Evolutionary conservation across 148 eudicot species (phyloP).

Genomic region (Silene conica): DNA sequence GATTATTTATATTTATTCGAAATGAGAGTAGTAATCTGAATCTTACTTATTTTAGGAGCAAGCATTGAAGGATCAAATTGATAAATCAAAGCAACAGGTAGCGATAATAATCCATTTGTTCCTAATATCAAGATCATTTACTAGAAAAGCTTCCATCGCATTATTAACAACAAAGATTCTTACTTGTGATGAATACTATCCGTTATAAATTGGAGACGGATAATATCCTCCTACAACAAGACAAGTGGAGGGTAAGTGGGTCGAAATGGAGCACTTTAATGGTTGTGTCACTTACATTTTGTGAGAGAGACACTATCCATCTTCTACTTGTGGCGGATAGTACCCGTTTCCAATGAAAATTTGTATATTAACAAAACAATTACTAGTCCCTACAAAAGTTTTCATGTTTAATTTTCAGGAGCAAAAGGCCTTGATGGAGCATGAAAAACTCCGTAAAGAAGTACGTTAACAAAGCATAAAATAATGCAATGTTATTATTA

Average conservation of each 20-base stretch:
- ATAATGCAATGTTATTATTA: neutral
- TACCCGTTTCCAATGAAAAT: too few relatives aligned
- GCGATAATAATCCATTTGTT: neutral
- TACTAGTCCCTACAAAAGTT: too few relatives aligned
- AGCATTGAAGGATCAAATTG: slow-evolving; percentile 43
- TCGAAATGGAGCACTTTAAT: too few relatives aligned
- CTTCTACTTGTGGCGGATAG: too few relatives aligned
- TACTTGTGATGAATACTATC: too few relatives aligned
- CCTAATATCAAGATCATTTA: neutral
- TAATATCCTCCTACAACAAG: too few relatives aligned
- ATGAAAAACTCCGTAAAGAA: slow-evolving; percentile 45
- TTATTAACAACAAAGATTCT: neutral
- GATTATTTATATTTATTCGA: too few relatives aligned
- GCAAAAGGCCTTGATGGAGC: slow-evolving; percentile 38
- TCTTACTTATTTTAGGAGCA: slow-evolving; percentile 44
- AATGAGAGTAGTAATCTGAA: neutral
- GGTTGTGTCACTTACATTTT: too few relatives aligned
- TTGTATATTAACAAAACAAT: neutral
- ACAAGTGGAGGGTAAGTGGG: too few relatives aligned
- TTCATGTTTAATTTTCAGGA: slow-evolving; percentile 30
- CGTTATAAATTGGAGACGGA: too few relatives aligned
- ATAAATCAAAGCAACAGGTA: slow-evolving; percentile 51
- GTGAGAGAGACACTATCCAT: too few relatives aligned
- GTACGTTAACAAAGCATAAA: slow-evolving; percentile 24
- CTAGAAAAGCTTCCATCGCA: neutral